phyloP scores from a whole-genome alignment of 129 eudicot species.

The Flaveria bidentis region DNA sequence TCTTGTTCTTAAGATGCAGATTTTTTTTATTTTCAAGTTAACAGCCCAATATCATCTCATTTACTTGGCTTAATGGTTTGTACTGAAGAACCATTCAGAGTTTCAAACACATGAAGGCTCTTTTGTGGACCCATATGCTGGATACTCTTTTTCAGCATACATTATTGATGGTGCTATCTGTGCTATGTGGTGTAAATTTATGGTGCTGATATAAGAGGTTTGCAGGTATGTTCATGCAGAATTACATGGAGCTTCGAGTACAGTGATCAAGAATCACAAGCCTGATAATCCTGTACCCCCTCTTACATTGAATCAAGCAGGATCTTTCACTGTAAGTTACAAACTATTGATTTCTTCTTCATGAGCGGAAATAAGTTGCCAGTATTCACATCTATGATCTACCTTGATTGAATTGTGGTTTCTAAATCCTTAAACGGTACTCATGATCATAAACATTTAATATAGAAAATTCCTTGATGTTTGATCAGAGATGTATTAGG shows the following conservation, averaged over 20 bases:
- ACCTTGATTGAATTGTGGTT: neutral
- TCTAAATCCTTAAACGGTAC: neutral
- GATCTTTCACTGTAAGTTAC: slow-evolving; percentile 89
- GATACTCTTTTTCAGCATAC: neutral
- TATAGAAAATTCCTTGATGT: neutral
- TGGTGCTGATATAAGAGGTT: slow-evolving; percentile 15
- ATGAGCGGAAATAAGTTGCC: neutral
- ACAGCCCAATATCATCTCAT: slow-evolving; percentile 10
- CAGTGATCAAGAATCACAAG: slow-evolving; percentile 92
- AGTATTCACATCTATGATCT: neutral
- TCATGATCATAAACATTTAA: neutral
- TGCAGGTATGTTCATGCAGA: slow-evolving; percentile 97
- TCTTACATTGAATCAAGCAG: slow-evolving; percentile 95
- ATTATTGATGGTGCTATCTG: slow-evolving; percentile 8
- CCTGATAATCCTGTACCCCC: slow-evolving; percentile 93
- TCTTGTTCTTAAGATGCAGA: neutral
- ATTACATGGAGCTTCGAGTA: slow-evolving; percentile 98
- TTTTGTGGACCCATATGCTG: neutral
- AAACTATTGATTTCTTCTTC: slow-evolving; percentile 3
- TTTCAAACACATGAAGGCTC: neutral
- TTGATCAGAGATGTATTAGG: neutral
- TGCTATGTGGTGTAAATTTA: slow-evolving; percentile 12
- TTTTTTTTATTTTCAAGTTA: neutral
- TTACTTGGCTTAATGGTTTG: slow-evolving; percentile 10
- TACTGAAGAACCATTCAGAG: neutral